Conservation (phyloP, 306 rosid genomes). For the Prunus dulcis region DNA sequence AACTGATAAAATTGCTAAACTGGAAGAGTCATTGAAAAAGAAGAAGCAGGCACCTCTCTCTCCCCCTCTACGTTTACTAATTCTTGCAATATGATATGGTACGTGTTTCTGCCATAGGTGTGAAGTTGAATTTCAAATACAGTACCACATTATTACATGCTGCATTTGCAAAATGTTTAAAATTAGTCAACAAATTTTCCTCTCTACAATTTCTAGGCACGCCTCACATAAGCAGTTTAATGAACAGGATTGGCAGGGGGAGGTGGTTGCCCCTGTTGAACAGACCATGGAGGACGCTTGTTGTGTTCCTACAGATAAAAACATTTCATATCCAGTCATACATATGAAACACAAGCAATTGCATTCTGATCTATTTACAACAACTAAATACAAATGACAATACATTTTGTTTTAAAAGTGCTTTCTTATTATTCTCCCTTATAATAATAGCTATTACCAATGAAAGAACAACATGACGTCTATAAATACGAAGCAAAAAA, state of each 20-base stretch:
- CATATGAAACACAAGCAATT: not conserved
- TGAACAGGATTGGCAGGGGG: too few relatives aligned
- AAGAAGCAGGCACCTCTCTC: slow-evolving; percentile 56
- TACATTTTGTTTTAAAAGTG: too few relatives aligned
- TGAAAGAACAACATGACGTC: not conserved
- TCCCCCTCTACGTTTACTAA: not conserved
- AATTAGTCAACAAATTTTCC: too few relatives aligned
- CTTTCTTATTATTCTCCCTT: not conserved
- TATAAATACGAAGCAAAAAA: not conserved
- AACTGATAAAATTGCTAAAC: slow-evolving; percentile 59
- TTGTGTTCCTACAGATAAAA: too few relatives aligned
- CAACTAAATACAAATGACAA: too few relatives aligned
- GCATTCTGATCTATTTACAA: too few relatives aligned
- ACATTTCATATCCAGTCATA: not conserved
- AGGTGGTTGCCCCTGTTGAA: too few relatives aligned
- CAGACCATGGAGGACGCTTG: too few relatives aligned
- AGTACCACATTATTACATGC: not conserved
- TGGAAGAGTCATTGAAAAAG: slow-evolving; percentile 76
- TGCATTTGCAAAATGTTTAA: too few relatives aligned
- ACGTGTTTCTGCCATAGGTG: not conserved
- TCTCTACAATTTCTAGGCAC: too few relatives aligned
- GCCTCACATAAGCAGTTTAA: too few relatives aligned
- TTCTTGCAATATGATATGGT: not conserved
- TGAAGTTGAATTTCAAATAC: not conserved
- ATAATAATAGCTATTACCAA: not conserved